Percentiles rank a stretch among this genome's conserved stretches.
These are phyloP conservation scores for Xylaria sp. DNA, from an alignment of 2,329 filamentous ascomycete species.

Conservation along the genomic window DNA sequence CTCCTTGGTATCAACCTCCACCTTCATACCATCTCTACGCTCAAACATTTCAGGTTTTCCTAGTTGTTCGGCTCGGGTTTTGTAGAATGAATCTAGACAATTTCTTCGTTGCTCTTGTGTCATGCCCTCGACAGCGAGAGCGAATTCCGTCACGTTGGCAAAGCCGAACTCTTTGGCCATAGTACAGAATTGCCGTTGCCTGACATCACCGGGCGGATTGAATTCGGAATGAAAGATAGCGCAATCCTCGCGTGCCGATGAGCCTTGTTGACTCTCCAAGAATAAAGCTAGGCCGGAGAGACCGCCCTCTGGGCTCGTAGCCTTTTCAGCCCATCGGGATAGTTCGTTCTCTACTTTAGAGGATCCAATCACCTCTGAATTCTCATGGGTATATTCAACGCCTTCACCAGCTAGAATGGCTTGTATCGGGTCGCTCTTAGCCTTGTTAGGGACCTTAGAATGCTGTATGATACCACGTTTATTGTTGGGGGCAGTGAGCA, in stretches of 20 bases:
- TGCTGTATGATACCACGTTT: slow-evolving; percentile 53
- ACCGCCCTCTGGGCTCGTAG: slow-evolving; percentile 58
- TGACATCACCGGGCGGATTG: slow-evolving; percentile 79
- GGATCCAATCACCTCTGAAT: slow-evolving; percentile 92
- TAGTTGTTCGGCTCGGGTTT: slow-evolving; percentile 67
- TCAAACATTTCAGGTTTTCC: slow-evolving; percentile 47
- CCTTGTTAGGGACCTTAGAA: slow-evolving; percentile 52
- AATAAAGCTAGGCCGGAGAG: slow-evolving; percentile 69
- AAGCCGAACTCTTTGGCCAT: slow-evolving; percentile 88
- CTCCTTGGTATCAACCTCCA: slow-evolving; percentile 14
- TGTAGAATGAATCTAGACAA: slow-evolving; percentile 85
- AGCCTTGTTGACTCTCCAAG: slow-evolving; percentile 59
- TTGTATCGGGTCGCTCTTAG: slow-evolving; percentile 79
- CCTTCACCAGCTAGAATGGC: slow-evolving; percentile 90
- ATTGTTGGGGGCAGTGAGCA: slow-evolving; percentile 62
- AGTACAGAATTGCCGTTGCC: slow-evolving; percentile 85
- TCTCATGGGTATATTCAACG: slow-evolving; percentile 95
- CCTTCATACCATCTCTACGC: slow-evolving; percentile 10
- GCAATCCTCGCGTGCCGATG: slow-evolving; percentile 44
- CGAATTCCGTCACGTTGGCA: slow-evolving; percentile 82
- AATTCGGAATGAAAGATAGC: slow-evolving; percentile 62
- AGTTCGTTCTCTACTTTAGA: slow-evolving; percentile 91
- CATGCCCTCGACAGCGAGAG: slow-evolving; percentile 89
- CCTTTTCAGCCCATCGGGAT: slow-evolving; percentile 77
- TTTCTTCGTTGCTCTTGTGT: slow-evolving; percentile 83